A percentile compares a stretch with the other conserved stretches of the same genome.
Evolutionary conservation across 345 rosid species (phyloP).

Genomic region (Zanthoxylum bungeanum): DNA sequence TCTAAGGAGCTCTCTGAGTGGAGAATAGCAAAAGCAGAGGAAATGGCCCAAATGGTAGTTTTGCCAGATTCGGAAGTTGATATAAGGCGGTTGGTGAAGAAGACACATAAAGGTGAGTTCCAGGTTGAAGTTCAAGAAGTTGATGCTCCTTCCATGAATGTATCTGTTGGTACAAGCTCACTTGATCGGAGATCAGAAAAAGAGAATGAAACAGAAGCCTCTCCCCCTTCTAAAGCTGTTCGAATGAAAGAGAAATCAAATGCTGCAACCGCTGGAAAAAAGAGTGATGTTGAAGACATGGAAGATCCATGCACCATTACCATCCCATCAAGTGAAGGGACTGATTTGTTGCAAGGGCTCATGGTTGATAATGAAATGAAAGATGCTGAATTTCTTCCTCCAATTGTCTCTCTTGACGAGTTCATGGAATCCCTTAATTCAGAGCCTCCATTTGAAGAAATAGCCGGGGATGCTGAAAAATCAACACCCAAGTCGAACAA

Average conservation of each 20-base stretch:
- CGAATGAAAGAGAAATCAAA: conserved; percentile 31
- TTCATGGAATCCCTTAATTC: conserved; percentile 89
- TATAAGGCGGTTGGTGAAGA: conserved; percentile 71
- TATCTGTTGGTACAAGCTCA: conserved; percentile 49
- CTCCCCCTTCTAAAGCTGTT: conserved; percentile 18
- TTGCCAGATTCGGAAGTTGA: conserved; percentile 74
- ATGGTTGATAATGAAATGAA: conserved; percentile 83
- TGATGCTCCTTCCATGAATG: conserved; percentile 55
- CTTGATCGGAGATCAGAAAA: conserved; percentile 23
- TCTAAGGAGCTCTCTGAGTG: conserved; percentile 91
- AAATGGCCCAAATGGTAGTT: conserved; percentile 92
- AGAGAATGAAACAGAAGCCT: conserved; percentile 25
- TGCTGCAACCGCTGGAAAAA: conserved; percentile 22
- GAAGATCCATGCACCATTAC: conserved; percentile 37
- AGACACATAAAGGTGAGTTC: conserved; percentile 96
- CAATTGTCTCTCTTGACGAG: conserved; percentile 84
- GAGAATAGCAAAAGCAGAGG: conserved; percentile 94
- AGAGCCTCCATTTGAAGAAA: conserved; percentile 81
- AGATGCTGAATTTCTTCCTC: conserved; percentile 78
- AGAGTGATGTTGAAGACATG: conserved; percentile 27
- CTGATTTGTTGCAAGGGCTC: conserved; percentile 51
- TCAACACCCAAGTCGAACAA: conserved; percentile 31
- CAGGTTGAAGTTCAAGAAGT: conserved; percentile 73
- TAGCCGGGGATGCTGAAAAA: conserved; percentile 42
- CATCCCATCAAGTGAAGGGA: conserved; percentile 56